Conservation (phyloP, 2,329 filamentous ascomycete genomes). For the Paecilomyces sp. region DNA sequence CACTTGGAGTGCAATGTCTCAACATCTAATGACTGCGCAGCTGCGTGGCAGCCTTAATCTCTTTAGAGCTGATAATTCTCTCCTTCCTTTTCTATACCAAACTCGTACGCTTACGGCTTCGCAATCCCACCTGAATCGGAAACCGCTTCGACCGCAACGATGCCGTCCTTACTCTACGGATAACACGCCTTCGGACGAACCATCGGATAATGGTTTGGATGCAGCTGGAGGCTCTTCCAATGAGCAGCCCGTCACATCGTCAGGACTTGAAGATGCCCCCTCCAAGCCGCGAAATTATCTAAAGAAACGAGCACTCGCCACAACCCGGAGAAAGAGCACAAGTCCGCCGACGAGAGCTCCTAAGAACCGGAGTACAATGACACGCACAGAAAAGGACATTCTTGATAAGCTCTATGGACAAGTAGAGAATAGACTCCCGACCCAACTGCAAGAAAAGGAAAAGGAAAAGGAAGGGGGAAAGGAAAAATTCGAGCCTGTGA, state of each 20-base stretch:
- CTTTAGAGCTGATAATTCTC: conserved; percentile 22
- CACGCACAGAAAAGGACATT: conserved; percentile 11
- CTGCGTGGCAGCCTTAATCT: conserved; percentile 24
- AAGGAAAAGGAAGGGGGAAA: background rate
- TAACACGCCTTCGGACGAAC: background rate
- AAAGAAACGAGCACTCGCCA: conserved; percentile 12
- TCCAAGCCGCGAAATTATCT: conserved; percentile 14
- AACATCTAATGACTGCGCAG: conserved; percentile 19
- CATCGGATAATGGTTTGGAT: background rate
- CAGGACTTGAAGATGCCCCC: background rate
- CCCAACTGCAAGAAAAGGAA: conserved; percentile 1
- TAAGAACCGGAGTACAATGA: conserved; percentile 11
- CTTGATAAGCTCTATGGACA: conserved; percentile 14
- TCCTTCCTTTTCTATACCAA: conserved; percentile 65
- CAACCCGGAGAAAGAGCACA: conserved; percentile 1
- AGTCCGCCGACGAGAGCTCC: background rate
- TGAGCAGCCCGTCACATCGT: background rate
- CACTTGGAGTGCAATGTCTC: conserved; percentile 5
- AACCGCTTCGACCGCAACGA: conserved; percentile 5
- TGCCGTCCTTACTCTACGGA: conserved; percentile 10
- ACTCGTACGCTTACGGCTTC: conserved; percentile 51
- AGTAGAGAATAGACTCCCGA: conserved; percentile 5
- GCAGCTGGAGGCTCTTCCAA: conserved; percentile 1
- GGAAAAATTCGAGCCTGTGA: background rate
- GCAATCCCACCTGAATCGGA: conserved; percentile 3